Base-by-base conservation (phyloP, 2,329 filamentous ascomycete genomes). In the Endoconidiophora laricicola region DNA sequence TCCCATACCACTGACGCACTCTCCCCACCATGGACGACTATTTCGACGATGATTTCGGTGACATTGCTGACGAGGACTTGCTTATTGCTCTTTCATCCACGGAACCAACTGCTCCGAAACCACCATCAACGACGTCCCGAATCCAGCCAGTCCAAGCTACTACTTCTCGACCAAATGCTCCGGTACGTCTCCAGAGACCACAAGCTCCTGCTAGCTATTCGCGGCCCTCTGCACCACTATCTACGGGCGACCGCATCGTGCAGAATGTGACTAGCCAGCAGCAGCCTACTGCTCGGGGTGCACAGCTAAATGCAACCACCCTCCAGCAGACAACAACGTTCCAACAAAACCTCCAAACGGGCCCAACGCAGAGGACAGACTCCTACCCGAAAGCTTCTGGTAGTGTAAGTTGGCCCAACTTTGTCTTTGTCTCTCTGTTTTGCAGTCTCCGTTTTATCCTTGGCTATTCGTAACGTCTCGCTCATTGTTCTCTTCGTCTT, bases 1-100 rank as follows among this genome's bases (percentile, higher is more conserved):
- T 33, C 29, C 12, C 29, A 12, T 33, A 33, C 29, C 29, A 33
- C 16, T 42, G 36, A n/a, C 29, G 9, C 23, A 40, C 22, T 22
- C 5, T n/a, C 18, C 36, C n/a, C 18, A 41, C 37, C 38, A 55
- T 55, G 54, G 52, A 50, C 23, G 76, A 82, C 56, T 76, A 80
- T 43, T 82, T 77, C 58, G 77, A 77, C 52, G 39, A 33, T 33
- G 29, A 52, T 24, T 53, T 53, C 41, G 77, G 78, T 54, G 72
- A 74, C 55, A 71, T 82, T 48, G 71, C 74, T 48, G 80, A 84
- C 54, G 79, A 81, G 57, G 79, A 81, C 56, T 65, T 84, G 52
- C 68, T 83, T 42, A 65, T 72, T 36, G 79, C 72, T 5, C 68
- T 78, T 20, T 36, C 41, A 16, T 23, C 41, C n/a, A 38, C 48